Evolutionary conservation across 805 yeast genomes (phyloP), one percentile per base, ranked within the genome.

Genomic region (Metschnikowia kunwiensis): DNA sequence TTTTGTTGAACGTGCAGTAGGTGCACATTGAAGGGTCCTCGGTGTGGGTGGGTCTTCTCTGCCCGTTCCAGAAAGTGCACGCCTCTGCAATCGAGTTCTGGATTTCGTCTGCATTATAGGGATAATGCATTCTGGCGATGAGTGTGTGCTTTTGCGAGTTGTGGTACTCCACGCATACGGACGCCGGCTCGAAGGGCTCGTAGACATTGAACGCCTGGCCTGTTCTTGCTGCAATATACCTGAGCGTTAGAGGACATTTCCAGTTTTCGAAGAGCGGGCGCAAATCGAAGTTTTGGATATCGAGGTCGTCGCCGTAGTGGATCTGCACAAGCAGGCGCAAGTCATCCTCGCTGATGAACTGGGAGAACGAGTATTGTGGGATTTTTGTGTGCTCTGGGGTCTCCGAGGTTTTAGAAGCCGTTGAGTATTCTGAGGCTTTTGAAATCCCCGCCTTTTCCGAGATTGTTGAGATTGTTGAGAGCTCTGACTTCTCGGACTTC

Each of bases 31-130:
- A 53, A 36, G 44, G 59, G 44, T 55, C 73, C 7, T 53, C 49
- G 4, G 74, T 65, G 5, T 70, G 70, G 20, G 48, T 50, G 1
- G 86, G 84, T 3, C 53, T 54, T 30, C 83, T 58, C 21, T 57
- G 47, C 0, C 88, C 88, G 47, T 65, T 62, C 88, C 88, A 82
- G 44, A 78, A 74, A 16, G 51, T 50, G 34, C 73, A 46, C 3
- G 78, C 64, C 8, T 54, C 45, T 0, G 43, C 29, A 2, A 73
- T 53, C 6, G 61, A 53, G 2, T 44, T 23, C 1, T 58, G 42
- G 2, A 76, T 49, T 9, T 43, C 49, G 0, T 44, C 32, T 5
- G 52, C 48, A 32, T 69, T 61, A 48, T 66, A 78, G 3, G 54
- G 38, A 36, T 73, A 74, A 7, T 51, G 30, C 0, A 65, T 51